Percentiles rank a stretch among this genome's conserved stretches.
Conservation (phyloP, 2,329 filamentous ascomycete genomes). For the Aureobasidium sp. region DNA sequence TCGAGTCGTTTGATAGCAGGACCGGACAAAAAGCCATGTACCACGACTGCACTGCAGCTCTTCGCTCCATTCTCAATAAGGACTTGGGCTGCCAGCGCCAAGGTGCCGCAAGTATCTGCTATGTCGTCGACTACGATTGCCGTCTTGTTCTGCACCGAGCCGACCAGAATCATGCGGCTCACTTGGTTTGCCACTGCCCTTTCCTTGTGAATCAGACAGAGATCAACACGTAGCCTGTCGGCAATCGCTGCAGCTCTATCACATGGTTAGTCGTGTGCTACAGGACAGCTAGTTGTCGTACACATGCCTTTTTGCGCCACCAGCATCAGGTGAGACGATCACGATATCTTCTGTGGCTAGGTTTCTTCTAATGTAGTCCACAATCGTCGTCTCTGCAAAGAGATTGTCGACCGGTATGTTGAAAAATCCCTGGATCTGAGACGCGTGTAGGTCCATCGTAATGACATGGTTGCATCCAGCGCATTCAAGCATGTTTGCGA, state of each 20-base stretch:
- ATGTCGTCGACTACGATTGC: slow-evolving; percentile 97
- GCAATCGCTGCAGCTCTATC: slow-evolving; percentile 89
- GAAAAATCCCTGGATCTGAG: slow-evolving; percentile 94
- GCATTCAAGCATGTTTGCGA: slow-evolving; percentile 95
- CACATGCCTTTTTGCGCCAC: slow-evolving; percentile 90
- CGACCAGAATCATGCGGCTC: slow-evolving; percentile 90
- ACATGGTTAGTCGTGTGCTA: too few species aligned
- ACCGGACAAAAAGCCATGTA: slow-evolving; percentile 83
- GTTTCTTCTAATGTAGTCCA: slow-evolving; percentile 87
- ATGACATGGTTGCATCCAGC: slow-evolving; percentile 91
- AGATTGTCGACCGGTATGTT: slow-evolving; percentile 75
- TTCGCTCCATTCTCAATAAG: slow-evolving; percentile 80
- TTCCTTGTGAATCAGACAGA: slow-evolving; percentile 96
- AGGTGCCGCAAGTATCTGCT: slow-evolving; percentile 89
- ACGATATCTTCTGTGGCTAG: slow-evolving; percentile 74
- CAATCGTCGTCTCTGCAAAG: slow-evolving; percentile 86
- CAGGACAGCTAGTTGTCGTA: too few species aligned
- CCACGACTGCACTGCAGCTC: slow-evolving; percentile 89
- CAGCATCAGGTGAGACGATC: slow-evolving; percentile 91
- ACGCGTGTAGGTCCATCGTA: slow-evolving; percentile 92
- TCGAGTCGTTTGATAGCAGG: slow-evolving; percentile 84
- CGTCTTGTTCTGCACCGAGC: slow-evolving; percentile 82
- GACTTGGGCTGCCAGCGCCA: slow-evolving; percentile 81
- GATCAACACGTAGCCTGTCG: slow-evolving; percentile 80
- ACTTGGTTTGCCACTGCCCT: slow-evolving; percentile 86